phyloP scores from a whole-genome alignment of 2,329 filamentous ascomycete genomes.

The Ophiostoma australiae region DNA sequence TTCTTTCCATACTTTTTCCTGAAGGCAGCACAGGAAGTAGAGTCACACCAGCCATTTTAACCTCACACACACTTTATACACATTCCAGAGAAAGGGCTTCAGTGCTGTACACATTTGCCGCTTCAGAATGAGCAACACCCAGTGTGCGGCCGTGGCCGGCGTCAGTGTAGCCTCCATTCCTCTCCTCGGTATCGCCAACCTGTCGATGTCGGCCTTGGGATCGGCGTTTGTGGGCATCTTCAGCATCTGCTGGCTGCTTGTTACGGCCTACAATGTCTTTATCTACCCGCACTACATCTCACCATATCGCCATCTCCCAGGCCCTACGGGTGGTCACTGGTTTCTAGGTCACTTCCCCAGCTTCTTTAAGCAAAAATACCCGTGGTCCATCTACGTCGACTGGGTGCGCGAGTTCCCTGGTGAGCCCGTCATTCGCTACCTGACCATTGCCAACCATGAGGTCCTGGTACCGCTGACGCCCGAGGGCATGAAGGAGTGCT shows the following conservation, averaged over 20 bases:
- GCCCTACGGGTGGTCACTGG: slow-evolving; percentile 34
- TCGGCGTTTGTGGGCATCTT: neutral
- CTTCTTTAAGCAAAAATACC: slow-evolving; percentile 21
- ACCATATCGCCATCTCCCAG: slow-evolving; percentile 42
- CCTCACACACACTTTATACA: too few relatives aligned
- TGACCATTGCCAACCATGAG: slow-evolving; percentile 37
- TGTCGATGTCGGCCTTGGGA: slow-evolving; percentile 2
- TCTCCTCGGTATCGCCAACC: neutral
- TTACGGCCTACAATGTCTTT: slow-evolving; percentile 36
- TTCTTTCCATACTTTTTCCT: neutral
- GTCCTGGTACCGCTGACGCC: slow-evolving; percentile 38
- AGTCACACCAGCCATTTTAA: neutral
- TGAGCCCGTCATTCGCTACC: slow-evolving; percentile 38
- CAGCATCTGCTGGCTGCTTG: neutral
- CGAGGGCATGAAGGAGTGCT: slow-evolving; percentile 36
- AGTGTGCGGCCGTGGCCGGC: slow-evolving; percentile 14
- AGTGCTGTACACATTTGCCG: neutral
- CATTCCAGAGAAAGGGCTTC: too few relatives aligned
- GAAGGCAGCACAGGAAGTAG: neutral
- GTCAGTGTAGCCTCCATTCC: neutral
- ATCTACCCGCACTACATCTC: slow-evolving; percentile 43
- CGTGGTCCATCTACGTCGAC: slow-evolving; percentile 22
- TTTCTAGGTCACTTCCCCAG: slow-evolving; percentile 24
- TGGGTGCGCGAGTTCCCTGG: slow-evolving; percentile 25
- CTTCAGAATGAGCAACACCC: slow-evolving; percentile 11